phyloP scores from a whole-genome alignment of 768 basidiomycete genomes.

The Tephrocybe sp. region DNA sequence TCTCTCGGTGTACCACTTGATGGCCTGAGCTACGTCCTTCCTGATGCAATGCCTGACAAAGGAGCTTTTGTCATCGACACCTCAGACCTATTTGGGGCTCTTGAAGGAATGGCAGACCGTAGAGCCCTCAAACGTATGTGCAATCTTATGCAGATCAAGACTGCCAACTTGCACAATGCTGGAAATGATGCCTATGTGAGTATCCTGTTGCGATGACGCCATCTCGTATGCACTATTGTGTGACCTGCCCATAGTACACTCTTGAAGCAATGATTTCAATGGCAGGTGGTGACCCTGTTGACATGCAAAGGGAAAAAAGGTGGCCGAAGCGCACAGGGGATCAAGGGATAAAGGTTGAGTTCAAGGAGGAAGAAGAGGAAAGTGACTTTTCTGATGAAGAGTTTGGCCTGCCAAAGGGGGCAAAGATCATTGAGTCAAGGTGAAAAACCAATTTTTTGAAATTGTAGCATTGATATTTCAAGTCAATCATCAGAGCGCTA shows the following conservation, averaged over 20 bases:
- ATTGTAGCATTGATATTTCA: no score
- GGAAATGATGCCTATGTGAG: slow-evolving; percentile 84
- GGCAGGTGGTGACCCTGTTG: slow-evolving; percentile 71
- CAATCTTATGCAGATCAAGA: slow-evolving; percentile 55
- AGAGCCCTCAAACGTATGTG: slow-evolving; percentile 61
- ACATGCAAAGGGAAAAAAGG: slow-evolving; percentile 72
- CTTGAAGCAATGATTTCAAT: slow-evolving; percentile 63
- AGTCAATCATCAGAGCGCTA: no score
- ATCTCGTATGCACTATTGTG: slow-evolving; percentile 1
- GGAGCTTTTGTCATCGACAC: slow-evolving; percentile 74
- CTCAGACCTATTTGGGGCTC: slow-evolving; percentile 67
- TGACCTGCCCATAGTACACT: slow-evolving; percentile 53
- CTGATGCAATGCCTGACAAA: slow-evolving; percentile 46
- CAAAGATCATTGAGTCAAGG: slow-evolving; percentile 8
- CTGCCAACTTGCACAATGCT: slow-evolving; percentile 70
- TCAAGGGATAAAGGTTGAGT: slow-evolving; percentile 49
- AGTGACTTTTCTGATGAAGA: slow-evolving; percentile 44
- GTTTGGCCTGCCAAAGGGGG: slow-evolving; percentile 21
- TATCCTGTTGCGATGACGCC: slow-evolving; percentile 6
- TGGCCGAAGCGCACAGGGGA: slow-evolving; percentile 64
- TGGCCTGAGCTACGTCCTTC: slow-evolving; percentile 51
- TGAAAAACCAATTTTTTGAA: no score
- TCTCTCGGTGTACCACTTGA: slow-evolving; percentile 54
- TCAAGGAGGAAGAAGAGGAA: slow-evolving; percentile 60
- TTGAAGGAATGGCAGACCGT: slow-evolving; percentile 62